Conservation (phyloP, 2,329 filamentous ascomycete species). For the Emmonsia crescens region DNA sequence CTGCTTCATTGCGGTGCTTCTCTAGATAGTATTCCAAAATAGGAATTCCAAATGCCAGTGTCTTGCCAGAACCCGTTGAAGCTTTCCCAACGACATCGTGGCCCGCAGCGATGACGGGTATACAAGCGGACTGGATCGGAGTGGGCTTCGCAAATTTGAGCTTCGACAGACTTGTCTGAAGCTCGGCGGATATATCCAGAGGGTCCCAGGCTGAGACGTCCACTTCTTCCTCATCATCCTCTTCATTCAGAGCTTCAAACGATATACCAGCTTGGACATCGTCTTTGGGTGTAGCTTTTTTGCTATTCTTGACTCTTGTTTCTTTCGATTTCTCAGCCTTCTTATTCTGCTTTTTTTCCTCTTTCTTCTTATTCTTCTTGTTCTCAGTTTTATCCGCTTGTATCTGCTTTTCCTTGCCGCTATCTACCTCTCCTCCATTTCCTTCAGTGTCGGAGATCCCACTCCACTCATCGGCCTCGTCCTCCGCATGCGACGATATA, state of each 20-base stretch:
- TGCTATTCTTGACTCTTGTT: conserved; percentile 19
- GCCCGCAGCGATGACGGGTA: conserved; percentile 71
- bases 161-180: conserved; percentile 63
- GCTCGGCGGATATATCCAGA: conserved; percentile 60
- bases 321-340: conserved; percentile 17
- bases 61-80: conserved; percentile 93
- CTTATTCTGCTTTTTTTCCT: conserved; percentile 21
- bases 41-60: conserved; percentile 85
- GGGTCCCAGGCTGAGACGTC: conserved; percentile 65
- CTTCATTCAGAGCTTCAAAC: conserved; percentile 29
- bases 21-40: conserved; percentile 76
- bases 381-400: conserved; percentile 16
- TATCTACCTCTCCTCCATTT: conserved; percentile 11
- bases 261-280: conserved; percentile 25
- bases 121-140: conserved; percentile 64
- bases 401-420: conserved; percentile 15
- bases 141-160: conserved; percentile 75
- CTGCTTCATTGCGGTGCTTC: conserved; percentile 21
- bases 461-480: conserved; percentile 49
- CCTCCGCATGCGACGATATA: conserved; percentile 13
- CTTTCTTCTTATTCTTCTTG: conserved; percentile 17
- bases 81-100: conserved; percentile 94
- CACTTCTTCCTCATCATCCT: conserved; percentile 51
- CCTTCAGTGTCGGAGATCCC: conserved; percentile 49
- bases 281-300: neutral